A percentile compares a stretch with the other conserved stretches of the same genome.
Conservation (phyloP, 2,329 filamentous ascomycete species). For the Leptographium lundbergii region DNA sequence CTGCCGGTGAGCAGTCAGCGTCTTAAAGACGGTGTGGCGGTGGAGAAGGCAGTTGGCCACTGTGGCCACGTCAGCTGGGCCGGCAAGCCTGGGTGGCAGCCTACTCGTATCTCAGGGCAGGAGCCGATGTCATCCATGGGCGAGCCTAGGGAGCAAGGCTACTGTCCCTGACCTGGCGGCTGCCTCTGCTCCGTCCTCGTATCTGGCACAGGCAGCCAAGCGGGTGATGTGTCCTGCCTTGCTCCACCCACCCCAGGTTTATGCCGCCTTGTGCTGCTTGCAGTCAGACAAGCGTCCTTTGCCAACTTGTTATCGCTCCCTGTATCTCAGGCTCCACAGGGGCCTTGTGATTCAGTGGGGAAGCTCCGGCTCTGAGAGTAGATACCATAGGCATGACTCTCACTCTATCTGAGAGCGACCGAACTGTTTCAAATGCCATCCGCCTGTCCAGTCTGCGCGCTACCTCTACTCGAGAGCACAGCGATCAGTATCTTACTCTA, state of each 20-base stretch:
- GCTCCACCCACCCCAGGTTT: constrained; percentile 2
- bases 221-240: not conserved
- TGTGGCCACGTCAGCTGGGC: not conserved
- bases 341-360: not conserved
- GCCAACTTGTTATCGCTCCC: not conserved
- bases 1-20: not conserved
- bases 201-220: not conserved
- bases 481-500: not conserved
- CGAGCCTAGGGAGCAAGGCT: not conserved
- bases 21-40: not conserved
- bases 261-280: not conserved
- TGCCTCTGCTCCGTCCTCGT: not conserved
- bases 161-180: not conserved
- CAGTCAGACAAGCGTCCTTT: not conserved
- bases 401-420: not conserved
- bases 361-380: not conserved
- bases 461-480: not conserved
- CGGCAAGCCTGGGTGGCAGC: not conserved
- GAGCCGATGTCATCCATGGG: not conserved
- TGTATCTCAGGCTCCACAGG: not conserved
- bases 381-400: not conserved
- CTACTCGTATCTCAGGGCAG: not conserved
- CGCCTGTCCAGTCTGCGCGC: not conserved
- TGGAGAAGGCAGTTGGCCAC: not conserved
- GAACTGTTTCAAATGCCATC: not conserved